Conservation (phyloP, 2,329 filamentous ascomycete species). For the Exophiala spinifera region DNA sequence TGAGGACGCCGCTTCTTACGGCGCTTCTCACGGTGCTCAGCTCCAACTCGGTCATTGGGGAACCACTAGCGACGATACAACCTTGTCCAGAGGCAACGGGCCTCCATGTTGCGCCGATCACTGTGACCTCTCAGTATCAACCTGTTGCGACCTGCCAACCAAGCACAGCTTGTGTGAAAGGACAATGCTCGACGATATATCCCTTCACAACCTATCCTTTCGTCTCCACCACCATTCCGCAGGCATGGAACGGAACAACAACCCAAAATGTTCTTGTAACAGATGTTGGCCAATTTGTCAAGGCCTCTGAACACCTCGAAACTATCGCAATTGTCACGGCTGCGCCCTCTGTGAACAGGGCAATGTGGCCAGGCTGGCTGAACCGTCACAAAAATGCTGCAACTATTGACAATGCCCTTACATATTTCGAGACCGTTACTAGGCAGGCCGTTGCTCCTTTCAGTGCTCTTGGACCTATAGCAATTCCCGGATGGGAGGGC, state of each 20-base stretch:
- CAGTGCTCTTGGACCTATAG: constrained; percentile 12
- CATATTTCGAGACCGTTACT: constrained; percentile 13
- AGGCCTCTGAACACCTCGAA: constrained; percentile 10
- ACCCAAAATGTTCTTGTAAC: constrained; percentile 14
- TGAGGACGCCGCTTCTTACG: too few relatives aligned
- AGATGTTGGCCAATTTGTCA: constrained; percentile 7
- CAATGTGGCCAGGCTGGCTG: constrained; percentile 1
- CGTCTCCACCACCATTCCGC: constrained; percentile 19
- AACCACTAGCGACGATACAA: too few relatives aligned
- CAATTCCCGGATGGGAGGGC: constrained; percentile 17
- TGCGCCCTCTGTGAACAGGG: neutral
- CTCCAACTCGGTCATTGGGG: too few relatives aligned
- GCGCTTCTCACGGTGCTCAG: too few relatives aligned
- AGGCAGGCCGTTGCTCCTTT: constrained; percentile 13
- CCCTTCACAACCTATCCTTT: constrained; percentile 17
- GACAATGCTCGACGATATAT: constrained; percentile 7
- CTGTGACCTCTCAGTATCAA: neutral
- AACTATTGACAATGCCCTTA: neutral
- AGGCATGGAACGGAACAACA: constrained; percentile 12
- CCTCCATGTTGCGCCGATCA: neutral
- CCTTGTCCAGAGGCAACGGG: too few relatives aligned
- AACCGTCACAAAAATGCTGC: neutral
- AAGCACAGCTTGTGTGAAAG: neutral
- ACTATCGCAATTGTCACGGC: constrained; percentile 7
- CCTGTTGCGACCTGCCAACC: neutral